These are phyloP conservation scores for Maudiozyma humilis DNA, from an alignment of 1,139 yeast genomes.

Conservation along the genomic window DNA sequence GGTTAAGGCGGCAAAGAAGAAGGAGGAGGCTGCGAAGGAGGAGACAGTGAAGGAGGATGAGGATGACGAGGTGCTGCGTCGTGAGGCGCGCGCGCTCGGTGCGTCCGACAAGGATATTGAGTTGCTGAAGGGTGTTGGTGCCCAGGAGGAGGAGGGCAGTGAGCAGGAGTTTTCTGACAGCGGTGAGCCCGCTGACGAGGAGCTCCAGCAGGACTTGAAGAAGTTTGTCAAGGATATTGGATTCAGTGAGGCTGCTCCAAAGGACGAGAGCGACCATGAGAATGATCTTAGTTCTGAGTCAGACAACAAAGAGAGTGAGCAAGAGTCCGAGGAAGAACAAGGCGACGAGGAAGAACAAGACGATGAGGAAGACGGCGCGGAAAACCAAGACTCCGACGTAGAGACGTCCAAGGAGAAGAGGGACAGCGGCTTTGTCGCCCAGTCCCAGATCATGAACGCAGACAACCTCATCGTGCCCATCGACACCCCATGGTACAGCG, in stretches of 20 bases:
- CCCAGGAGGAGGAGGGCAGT: conserved; percentile 44
- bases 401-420: conserved; percentile 32
- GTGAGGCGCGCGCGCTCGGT: conserved; percentile 66
- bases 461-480: conserved; percentile 54
- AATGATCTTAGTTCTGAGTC: conserved; percentile 20
- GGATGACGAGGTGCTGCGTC: conserved; percentile 42
- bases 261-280: conserved; percentile 25
- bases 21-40: conserved; percentile 15
- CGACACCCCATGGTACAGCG: conserved; percentile 69
- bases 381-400: conserved; percentile 13
- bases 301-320: conserved; percentile 43
- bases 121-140: conserved; percentile 44
- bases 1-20: conserved; percentile 3
- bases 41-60: conserved; percentile 5
- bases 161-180: conserved; percentile 49
- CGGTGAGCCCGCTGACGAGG: conserved; percentile 38
- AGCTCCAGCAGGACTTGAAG: conserved; percentile 50
- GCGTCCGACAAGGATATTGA: conserved; percentile 64
- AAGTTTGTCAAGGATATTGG: conserved; percentile 66
- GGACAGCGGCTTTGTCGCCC: conserved; percentile 36
- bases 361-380: conserved; percentile 16
- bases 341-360: conserved; percentile 14
- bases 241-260: conserved; percentile 34
- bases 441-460: conserved; percentile 48
- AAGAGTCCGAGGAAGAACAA: conserved; percentile 14